phyloP scores from a whole-genome alignment of 2,329 filamentous ascomycete species.

The Pezicula rhizophila region DNA sequence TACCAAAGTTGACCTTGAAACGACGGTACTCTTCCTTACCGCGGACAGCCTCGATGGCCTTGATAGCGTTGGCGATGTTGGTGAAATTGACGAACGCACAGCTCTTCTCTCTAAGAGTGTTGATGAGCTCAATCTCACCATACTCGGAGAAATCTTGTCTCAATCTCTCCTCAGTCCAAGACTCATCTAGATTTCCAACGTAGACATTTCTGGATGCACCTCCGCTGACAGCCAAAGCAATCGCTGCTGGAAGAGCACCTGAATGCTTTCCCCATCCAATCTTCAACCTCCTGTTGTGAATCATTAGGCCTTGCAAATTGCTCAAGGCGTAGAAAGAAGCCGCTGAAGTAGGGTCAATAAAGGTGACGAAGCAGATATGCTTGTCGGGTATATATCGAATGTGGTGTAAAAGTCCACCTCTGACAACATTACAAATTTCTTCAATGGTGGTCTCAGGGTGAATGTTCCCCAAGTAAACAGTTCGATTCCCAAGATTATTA shows the following conservation, averaged over 20 bases:
- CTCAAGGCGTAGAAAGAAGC: conserved; percentile 97
- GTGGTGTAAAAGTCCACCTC: conserved; percentile 91
- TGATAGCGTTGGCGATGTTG: conserved; percentile 99
- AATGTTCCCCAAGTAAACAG: conserved; percentile 97
- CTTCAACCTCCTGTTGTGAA: conserved; percentile 95
- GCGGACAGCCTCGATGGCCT: conserved; percentile 93
- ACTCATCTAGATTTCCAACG: conserved; percentile 93
- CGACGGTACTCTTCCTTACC: conserved; percentile 94
- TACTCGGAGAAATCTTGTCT: conserved; percentile 96
- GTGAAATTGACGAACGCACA: conserved; percentile 99
- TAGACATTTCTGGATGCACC: conserved; percentile 98
- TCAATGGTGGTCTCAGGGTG: conserved; percentile 98
- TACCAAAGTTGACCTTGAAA: conserved; percentile 99
- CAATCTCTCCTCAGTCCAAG: conserved; percentile 92
- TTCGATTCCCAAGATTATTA: conserved; percentile 95
- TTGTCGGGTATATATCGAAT: conserved; percentile 99
- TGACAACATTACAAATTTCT: conserved; percentile 98
- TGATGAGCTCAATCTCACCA: conserved; percentile 96
- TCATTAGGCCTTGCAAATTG: conserved; percentile 97
- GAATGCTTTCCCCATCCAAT: conserved; percentile 99
- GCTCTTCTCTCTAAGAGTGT: conserved; percentile 95
- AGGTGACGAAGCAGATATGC: conserved; percentile 99
- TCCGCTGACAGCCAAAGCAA: conserved; percentile 90
- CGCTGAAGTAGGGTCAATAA: conserved; percentile 96
- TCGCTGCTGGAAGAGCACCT: conserved; percentile 88